Evolutionary conservation across 306 rosid genomes (phyloP).

Genomic region (Carpinus fangiana): DNA sequence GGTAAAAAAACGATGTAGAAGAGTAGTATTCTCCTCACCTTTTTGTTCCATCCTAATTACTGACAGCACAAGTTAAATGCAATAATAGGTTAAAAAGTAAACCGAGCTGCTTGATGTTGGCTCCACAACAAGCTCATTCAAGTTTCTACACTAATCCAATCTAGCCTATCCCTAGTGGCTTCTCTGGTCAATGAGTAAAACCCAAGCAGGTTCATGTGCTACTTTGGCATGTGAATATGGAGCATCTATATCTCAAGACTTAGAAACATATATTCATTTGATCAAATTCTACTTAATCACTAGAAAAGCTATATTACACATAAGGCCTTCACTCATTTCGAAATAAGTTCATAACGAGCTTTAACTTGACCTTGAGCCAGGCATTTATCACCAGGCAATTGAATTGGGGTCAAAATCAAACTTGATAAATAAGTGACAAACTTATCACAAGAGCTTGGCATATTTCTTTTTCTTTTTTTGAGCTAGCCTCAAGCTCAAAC

Average conservation of each 20-base stretch:
- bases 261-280: background rate
- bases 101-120: background rate
- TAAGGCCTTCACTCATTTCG: background rate
- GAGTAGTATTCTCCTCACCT: background rate
- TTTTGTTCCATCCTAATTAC: background rate
- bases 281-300: background rate
- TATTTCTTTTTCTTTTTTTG: background rate
- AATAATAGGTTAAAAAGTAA: background rate
- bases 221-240: background rate
- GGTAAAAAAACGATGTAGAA: background rate
- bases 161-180: background rate
- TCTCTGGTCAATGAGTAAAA: background rate
- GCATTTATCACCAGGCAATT: background rate
- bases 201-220: background rate
- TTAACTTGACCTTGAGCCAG: background rate
- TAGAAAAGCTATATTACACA: background rate
- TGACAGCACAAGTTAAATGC: background rate
- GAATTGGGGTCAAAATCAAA: background rate
- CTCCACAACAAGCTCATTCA: constrained; percentile 1
- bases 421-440: background rate
- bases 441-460: background rate
- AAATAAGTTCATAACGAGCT: background rate
- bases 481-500: constrained; percentile 1
- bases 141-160: background rate
- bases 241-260: background rate